Conservation (phyloP, 2,329 filamentous ascomycete species). For the Blastomyces percursus region DNA sequence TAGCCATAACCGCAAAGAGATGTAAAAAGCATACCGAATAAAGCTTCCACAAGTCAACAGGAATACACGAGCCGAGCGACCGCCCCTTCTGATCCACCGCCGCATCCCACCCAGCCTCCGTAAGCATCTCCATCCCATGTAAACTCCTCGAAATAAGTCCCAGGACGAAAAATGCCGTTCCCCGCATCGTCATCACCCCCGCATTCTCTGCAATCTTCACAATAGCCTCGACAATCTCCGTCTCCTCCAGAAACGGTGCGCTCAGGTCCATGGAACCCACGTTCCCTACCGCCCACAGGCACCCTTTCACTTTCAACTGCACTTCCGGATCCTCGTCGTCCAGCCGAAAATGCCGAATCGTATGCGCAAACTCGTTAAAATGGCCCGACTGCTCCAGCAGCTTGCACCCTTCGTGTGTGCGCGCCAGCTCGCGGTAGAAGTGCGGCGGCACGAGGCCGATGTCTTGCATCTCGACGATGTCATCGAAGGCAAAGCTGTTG, state of each 20-base stretch:
- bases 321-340: slow-evolving; percentile 75
- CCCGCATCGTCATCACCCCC: slow-evolving; percentile 81
- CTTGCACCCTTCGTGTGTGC: slow-evolving; percentile 84
- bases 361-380: slow-evolving; percentile 84
- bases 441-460: slow-evolving; percentile 71
- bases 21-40: slow-evolving; percentile 52
- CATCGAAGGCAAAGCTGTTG: slow-evolving; percentile 42
- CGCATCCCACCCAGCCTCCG: slow-evolving; percentile 85
- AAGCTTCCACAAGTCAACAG: slow-evolving; percentile 63
- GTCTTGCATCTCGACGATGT: slow-evolving; percentile 49
- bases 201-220: slow-evolving; percentile 79
- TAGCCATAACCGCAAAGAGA: background rate
- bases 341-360: slow-evolving; percentile 77
- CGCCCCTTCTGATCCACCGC: slow-evolving; percentile 73
- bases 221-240: slow-evolving; percentile 77
- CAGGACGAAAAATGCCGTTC: slow-evolving; percentile 92
- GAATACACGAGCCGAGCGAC: slow-evolving; percentile 79
- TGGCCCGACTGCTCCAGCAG: slow-evolving; percentile 86
- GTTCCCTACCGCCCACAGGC: slow-evolving; percentile 94
- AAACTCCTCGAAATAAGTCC: slow-evolving; percentile 85
- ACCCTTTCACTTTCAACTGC: slow-evolving; percentile 89
- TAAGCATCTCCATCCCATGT: slow-evolving; percentile 83
- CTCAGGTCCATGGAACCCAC: slow-evolving; percentile 97
- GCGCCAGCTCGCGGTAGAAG: slow-evolving; percentile 90
- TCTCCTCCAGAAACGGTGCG: slow-evolving; percentile 82